Percentiles rank a stretch among this genome's conserved stretches.
These are phyloP conservation scores for Mikania micrantha DNA, from an alignment of 129 eudicot genomes.

Conservation along the genomic window DNA sequence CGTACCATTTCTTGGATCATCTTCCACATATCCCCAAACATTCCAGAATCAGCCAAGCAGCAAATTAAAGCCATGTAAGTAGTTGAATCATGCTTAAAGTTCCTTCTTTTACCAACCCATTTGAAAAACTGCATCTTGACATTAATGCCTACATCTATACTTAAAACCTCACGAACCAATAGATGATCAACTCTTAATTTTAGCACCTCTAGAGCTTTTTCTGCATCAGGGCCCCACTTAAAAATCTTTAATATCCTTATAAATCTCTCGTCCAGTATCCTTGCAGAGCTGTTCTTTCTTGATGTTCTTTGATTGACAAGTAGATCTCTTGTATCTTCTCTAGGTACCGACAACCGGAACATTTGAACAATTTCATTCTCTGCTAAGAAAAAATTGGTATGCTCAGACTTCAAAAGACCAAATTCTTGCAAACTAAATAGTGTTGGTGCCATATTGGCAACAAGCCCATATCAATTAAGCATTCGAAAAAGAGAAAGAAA, in stretches of 20 bases:
- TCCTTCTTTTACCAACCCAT: constrained; percentile 84
- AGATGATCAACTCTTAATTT: constrained; percentile 73
- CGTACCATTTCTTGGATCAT: constrained; percentile 75
- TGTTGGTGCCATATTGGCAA: not conserved
- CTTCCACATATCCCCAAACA: constrained; percentile 85
- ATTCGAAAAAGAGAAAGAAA: not conserved
- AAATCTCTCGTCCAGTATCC: constrained; percentile 75
- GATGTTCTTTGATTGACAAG: constrained; percentile 16
- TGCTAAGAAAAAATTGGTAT: constrained; percentile 25
- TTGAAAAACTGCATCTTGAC: constrained; percentile 76
- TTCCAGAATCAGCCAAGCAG: constrained; percentile 57
- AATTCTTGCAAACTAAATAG: not conserved
- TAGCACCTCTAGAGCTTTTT: constrained; percentile 85
- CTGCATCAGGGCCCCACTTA: constrained; percentile 98
- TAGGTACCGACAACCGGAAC: constrained; percentile 57
- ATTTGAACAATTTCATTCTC: constrained; percentile 79
- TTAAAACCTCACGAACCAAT: constrained; percentile 75
- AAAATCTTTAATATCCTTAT: constrained; percentile 83
- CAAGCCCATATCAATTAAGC: not conserved
- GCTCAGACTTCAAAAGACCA: not conserved
- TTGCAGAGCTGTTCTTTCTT: constrained; percentile 32
- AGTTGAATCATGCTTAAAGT: constrained; percentile 72
- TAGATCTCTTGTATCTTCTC: constrained; percentile 31
- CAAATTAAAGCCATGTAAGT: constrained; percentile 66
- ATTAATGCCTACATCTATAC: constrained; percentile 60